These are phyloP conservation scores for Ophiostoma australiae DNA, from an alignment of 2,329 filamentous ascomycete genomes.

Conservation along the genomic window DNA sequence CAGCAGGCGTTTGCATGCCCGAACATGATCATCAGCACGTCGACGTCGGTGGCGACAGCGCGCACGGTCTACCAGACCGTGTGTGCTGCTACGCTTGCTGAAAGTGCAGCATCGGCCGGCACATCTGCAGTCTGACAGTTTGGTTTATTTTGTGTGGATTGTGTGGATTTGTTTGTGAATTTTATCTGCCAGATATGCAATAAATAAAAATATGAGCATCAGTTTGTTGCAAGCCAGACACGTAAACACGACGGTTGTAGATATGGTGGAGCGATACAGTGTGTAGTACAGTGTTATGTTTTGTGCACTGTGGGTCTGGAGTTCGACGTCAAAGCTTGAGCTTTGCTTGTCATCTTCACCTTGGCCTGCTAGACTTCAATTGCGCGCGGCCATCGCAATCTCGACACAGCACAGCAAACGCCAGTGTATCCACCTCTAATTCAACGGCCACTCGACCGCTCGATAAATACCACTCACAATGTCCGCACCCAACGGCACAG, in stretches of 20 bases:
- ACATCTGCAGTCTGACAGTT: not conserved
- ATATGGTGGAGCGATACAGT: not conserved
- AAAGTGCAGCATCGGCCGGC: not conserved
- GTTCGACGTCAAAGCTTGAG: not conserved
- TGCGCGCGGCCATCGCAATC: not conserved
- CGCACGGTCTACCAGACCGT: not conserved
- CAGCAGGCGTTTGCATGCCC: not conserved
- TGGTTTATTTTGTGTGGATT: not conserved
- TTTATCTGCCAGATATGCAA: too few species aligned
- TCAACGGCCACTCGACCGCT: not conserved
- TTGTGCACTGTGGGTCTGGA: not conserved
- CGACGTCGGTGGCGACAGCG: not conserved
- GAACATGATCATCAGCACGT: not conserved
- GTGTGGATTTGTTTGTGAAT: not conserved
- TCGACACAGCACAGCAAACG: not conserved
- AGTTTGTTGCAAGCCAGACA: too few species aligned
- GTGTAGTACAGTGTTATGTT: not conserved
- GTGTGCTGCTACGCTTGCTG: not conserved
- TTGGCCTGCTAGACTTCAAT: not conserved
- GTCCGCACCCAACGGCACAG: conserved; percentile 37
- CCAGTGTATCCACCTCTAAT: not conserved
- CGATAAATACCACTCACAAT: conserved; percentile 30
- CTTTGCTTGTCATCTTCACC: not conserved
- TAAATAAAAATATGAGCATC: too few species aligned
- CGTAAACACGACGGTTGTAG: too few species aligned